Percentiles rank a stretch among this genome's conserved stretches.
These are phyloP conservation scores for Samsoniella hepiali DNA, from an alignment of 2,329 filamentous ascomycete species.

Conservation along the genomic window DNA sequence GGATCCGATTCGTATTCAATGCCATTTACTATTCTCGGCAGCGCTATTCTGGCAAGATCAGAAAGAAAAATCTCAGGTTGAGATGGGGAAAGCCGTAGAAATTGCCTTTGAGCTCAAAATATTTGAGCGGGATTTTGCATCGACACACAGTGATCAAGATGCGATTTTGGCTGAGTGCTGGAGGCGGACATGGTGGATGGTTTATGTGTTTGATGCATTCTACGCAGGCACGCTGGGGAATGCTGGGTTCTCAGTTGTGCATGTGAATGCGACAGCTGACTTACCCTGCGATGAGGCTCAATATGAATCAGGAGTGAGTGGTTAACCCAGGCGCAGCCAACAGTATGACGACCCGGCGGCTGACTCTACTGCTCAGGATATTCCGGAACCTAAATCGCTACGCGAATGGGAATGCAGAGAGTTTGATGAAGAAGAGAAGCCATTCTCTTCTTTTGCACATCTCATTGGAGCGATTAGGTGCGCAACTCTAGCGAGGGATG, in stretches of 20 bases:
- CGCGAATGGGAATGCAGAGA: constrained; percentile 59
- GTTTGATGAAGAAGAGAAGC: constrained; percentile 50
- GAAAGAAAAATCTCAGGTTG: constrained; percentile 24
- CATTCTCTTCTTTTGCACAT: constrained; percentile 65
- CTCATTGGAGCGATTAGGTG: constrained; percentile 60
- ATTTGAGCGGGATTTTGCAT: constrained; percentile 52
- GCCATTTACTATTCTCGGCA: constrained; percentile 36
- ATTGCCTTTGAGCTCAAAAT: constrained; percentile 60
- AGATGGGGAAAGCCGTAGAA: constrained; percentile 49
- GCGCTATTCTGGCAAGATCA: constrained; percentile 34
- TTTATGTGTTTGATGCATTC: constrained; percentile 58
- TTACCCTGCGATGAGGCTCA: constrained; percentile 64
- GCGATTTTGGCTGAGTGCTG: constrained; percentile 52
- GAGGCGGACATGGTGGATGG: constrained; percentile 67
- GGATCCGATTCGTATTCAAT: constrained; percentile 34
- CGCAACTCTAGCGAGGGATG: constrained; percentile 27
- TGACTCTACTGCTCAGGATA: neutral
- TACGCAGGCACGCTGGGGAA: constrained; percentile 31
- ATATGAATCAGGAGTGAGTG: constrained; percentile 42
- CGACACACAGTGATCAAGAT: constrained; percentile 44
- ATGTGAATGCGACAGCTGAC: constrained; percentile 51
- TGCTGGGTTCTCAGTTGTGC: constrained; percentile 28
- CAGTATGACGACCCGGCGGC: neutral
- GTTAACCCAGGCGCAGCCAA: too few relatives aligned
- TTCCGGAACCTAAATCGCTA: constrained; percentile 42